Conservation (phyloP, 2,329 filamentous ascomycete species). For the Fusarium sacchari region DNA sequence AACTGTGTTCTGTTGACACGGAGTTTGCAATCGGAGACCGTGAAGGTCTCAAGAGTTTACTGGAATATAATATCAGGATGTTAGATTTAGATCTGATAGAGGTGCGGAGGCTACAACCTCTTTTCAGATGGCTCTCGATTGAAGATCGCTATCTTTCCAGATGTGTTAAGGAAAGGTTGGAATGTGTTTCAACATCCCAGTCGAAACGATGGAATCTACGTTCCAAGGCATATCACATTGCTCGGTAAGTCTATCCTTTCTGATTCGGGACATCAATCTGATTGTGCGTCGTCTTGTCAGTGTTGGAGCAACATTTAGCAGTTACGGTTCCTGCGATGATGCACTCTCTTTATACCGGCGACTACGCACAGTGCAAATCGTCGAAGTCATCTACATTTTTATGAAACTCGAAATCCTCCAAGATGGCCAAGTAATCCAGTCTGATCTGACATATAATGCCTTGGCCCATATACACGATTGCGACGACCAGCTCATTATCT, state of each 20-base stretch:
- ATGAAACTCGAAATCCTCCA: neutral
- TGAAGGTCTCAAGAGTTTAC: neutral
- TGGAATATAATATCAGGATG: neutral
- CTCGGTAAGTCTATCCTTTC: conserved; percentile 7
- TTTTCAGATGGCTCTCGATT: conserved; percentile 16
- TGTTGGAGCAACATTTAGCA: conserved; percentile 15
- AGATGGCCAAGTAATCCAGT: neutral
- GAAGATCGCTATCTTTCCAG: conserved; percentile 21
- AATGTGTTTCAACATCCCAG: neutral
- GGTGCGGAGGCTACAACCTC: conserved; percentile 1
- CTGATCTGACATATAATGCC: neutral
- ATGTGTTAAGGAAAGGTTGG: neutral
- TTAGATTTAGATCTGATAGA: conserved; percentile 12
- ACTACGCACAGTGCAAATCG: neutral
- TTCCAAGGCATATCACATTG: conserved; percentile 21
- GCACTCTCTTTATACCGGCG: neutral
- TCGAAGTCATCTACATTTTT: conserved; percentile 5
- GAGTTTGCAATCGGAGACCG: conserved; percentile 28
- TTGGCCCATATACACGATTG: neutral
- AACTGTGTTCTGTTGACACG: neutral
- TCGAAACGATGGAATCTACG: conserved; percentile 1
- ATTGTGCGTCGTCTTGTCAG: neutral
- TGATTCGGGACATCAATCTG: neutral
- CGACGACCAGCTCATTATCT: neutral
- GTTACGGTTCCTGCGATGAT: conserved; percentile 1